Percentiles rank a stretch among this genome's conserved stretches.
Evolutionary conservation across 305 asterid genomes (phyloP).

Genomic region (Ruellia speciosa): DNA sequence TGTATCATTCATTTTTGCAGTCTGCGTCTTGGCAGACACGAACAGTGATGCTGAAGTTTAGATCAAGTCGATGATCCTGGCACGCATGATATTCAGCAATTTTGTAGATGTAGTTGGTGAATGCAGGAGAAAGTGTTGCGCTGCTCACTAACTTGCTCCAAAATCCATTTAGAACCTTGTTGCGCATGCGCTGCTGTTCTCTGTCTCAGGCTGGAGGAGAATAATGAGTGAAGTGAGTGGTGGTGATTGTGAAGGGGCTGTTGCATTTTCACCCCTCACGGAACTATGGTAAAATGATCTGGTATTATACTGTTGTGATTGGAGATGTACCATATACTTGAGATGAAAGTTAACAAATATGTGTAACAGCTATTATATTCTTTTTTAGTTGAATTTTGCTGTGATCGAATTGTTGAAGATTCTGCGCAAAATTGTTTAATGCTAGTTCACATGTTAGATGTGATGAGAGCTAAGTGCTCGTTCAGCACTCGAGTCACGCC

Average conservation of each 20-base stretch:
- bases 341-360: neutral
- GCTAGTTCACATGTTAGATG: no score
- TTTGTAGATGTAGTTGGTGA: constrained; percentile 23
- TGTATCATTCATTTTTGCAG: neutral
- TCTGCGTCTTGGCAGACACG: no score
- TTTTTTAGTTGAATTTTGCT: no score
- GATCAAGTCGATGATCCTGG: no score
- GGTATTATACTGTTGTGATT: neutral
- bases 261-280: no score
- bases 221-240: neutral
- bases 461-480: no score
- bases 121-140: constrained; percentile 1
- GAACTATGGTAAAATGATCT: neutral
- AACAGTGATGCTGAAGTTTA: no score
- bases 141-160: neutral
- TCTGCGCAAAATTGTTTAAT: neutral
- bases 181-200: neutral
- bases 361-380: neutral
- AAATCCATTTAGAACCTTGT: neutral
- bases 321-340: neutral
- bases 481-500: no score
- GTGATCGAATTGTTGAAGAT: neutral
- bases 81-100: constrained; percentile 8
- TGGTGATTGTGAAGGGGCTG: no score
- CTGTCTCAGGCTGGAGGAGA: neutral